Conservation (phyloP, 2,329 filamentous ascomycete genomes). For the Diaporthe citrichinensis region DNA sequence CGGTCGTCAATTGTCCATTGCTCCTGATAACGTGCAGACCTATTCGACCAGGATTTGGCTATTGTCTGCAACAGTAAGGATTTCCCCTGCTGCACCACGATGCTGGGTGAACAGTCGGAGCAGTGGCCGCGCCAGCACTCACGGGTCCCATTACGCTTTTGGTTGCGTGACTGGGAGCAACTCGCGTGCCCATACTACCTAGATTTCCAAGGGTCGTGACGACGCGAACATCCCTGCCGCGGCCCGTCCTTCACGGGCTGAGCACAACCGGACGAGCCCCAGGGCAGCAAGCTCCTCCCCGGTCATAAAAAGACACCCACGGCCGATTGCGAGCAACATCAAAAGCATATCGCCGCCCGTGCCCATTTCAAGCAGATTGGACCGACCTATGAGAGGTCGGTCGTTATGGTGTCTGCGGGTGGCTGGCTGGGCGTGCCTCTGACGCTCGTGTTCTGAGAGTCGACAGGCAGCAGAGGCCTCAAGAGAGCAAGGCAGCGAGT, state of each 20-base stretch:
- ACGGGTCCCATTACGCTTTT: not conserved
- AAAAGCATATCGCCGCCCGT: not conserved
- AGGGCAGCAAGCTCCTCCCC: conserved; percentile 11
- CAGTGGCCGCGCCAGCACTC: conserved; percentile 13
- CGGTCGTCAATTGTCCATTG: not conserved
- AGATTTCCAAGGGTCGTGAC: conserved; percentile 11
- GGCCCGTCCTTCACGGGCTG: conserved; percentile 19
- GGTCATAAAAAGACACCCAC: not conserved
- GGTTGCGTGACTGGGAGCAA: conserved; percentile 3
- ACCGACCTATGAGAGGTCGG: not conserved
- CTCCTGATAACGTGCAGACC: not conserved
- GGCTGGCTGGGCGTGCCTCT: not conserved
- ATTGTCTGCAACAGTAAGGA: not conserved
- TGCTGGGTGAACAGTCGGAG: not conserved
- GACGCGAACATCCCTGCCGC: conserved; percentile 16
- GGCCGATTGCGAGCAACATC: not conserved
- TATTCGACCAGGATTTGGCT: not conserved
- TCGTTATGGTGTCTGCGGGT: not conserved
- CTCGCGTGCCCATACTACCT: conserved; percentile 5
- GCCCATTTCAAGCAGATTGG: not conserved
- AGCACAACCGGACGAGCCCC: not conserved
- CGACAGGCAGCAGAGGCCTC: conserved; percentile 11
- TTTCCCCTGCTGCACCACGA: not conserved
- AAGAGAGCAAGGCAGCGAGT: conserved; percentile 6
- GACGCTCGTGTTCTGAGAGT: not conserved